These are phyloP conservation scores for Jamesozyma jinghongensis DNA, from an alignment of 805 yeast species.

Conservation along the genomic window DNA sequence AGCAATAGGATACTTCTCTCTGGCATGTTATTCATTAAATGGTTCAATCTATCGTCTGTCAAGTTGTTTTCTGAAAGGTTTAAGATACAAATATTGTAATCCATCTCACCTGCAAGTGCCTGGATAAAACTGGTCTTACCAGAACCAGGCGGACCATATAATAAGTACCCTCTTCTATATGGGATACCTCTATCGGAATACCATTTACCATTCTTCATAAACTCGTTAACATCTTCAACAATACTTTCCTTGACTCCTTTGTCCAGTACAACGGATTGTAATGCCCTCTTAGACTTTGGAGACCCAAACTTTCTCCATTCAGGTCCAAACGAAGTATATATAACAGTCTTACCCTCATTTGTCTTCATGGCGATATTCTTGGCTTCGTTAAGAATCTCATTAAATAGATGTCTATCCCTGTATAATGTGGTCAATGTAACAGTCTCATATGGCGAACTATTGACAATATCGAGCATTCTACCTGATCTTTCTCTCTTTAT, in stretches of 20 bases:
- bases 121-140: constrained; percentile 95
- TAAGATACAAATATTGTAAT: constrained; percentile 88
- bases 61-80: constrained; percentile 84
- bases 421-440: constrained; percentile 87
- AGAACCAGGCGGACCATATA: constrained; percentile 96
- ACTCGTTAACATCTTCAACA: constrained; percentile 67
- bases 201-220: constrained; percentile 76
- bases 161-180: constrained; percentile 84
- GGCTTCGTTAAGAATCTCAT: constrained; percentile 71
- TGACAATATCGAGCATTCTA: constrained; percentile 75
- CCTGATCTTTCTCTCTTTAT: constrained; percentile 89
- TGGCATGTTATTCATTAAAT: constrained; percentile 93
- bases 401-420: constrained; percentile 64
- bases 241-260: constrained; percentile 59
- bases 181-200: constrained; percentile 96
- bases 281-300: constrained; percentile 76
- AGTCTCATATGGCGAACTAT: constrained; percentile 93
- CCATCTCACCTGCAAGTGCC: constrained; percentile 92
- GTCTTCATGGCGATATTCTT: constrained; percentile 69
- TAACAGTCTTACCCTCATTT: constrained; percentile 88
- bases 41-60: constrained; percentile 91
- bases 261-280: constrained; percentile 83
- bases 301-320: constrained; percentile 98
- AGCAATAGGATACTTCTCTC: constrained; percentile 73
- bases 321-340: constrained; percentile 93